These are phyloP conservation scores for Stagonosporopsis vannaccii DNA, from an alignment of 2,329 filamentous ascomycete species.

Conservation along the genomic window DNA sequence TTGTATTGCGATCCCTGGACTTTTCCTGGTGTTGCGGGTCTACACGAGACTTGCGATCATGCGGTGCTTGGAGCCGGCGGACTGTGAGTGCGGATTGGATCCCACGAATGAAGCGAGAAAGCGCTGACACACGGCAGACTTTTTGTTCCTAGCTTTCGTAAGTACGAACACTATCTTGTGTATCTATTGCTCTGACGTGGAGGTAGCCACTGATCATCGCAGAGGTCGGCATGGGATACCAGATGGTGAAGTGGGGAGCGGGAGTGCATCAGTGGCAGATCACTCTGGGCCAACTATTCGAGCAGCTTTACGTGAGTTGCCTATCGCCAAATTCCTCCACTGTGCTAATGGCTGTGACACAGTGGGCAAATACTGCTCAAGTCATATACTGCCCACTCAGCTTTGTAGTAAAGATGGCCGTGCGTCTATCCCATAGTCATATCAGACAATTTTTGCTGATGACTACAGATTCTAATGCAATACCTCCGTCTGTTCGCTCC, in stretches of 20 bases:
- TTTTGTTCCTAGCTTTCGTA: conserved; percentile 36
- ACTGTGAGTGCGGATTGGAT: conserved; percentile 27
- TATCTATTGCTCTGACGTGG: neutral
- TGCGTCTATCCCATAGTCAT: no score
- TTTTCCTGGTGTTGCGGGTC: conserved; percentile 30
- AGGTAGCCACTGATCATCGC: conserved; percentile 31
- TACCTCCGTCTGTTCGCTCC: conserved; percentile 40
- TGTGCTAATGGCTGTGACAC: conserved; percentile 5
- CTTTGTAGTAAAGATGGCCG: conserved; percentile 39
- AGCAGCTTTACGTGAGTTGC: conserved; percentile 33
- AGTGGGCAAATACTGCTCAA: conserved; percentile 38
- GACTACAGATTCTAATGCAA: conserved; percentile 38
- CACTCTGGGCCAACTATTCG: conserved; percentile 32
- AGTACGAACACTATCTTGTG: neutral
- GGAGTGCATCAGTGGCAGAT: conserved; percentile 43
- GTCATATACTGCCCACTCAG: conserved; percentile 38
- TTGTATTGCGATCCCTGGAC: conserved; percentile 30
- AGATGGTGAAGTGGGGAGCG: conserved; percentile 38
- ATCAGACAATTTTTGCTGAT: no score
- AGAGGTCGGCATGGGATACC: conserved; percentile 32
- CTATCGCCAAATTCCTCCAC: neutral
- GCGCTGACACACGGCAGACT: conserved; percentile 25
- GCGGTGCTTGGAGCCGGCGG: conserved; percentile 30
- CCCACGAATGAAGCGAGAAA: neutral
- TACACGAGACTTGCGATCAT: conserved; percentile 36